Base-by-base conservation (phyloP, 192 early-diverging fungal species). In the Irineochytrium annulatum region DNA sequence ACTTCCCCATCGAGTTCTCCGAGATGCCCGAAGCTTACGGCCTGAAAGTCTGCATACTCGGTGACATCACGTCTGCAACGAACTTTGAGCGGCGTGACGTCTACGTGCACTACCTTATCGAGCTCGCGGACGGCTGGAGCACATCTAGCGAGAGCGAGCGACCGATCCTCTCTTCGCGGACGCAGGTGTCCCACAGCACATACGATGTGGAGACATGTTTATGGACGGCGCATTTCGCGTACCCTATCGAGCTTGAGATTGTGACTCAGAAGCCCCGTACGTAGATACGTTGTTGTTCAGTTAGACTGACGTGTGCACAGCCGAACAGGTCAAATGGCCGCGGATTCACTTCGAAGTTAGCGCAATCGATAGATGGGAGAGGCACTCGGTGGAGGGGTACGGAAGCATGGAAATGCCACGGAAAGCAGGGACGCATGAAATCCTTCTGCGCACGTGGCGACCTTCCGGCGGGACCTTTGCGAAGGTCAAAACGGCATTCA, bases 301-400 rank as follows among this genome's bases (percentile, higher is more conserved):
- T 11, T 62, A 16, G 0, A 0, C 24, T 39, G 0, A 20, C 4
- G 16, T n/a, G 39, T 16, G 6, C 57, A 61, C 43, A 66, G 65
- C 34, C 48, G 57, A 55, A 22, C 41, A 30, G 14, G 31, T 30
- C 19, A 44, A 60, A 30, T 60, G 71, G 63, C 73, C 76, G 0
- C 43, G 46, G 0, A 57, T 77, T 6, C 68, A 46, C 44, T 48
- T 77, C 29, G 54, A 74, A 28, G 72, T 77, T 3, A 46, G 55
- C 55, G 57, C 65, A n/a, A 61, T 68, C 27, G 76, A 77, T 53
- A 43, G 32, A 20, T 77, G 76, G 76, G 65, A 65, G 32, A 16
- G 76, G 27, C 59, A 67, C 45, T 3, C 51, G 11, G 60, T 71
- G 8, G 37, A 62, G 8, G 76, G 76, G 22, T 78, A 78, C 49